Evolutionary conservation across 2,329 filamentous ascomycete species (phyloP), one percentile per base, ranked within the genome.

Genomic region (Monilinia fructicola): DNA sequence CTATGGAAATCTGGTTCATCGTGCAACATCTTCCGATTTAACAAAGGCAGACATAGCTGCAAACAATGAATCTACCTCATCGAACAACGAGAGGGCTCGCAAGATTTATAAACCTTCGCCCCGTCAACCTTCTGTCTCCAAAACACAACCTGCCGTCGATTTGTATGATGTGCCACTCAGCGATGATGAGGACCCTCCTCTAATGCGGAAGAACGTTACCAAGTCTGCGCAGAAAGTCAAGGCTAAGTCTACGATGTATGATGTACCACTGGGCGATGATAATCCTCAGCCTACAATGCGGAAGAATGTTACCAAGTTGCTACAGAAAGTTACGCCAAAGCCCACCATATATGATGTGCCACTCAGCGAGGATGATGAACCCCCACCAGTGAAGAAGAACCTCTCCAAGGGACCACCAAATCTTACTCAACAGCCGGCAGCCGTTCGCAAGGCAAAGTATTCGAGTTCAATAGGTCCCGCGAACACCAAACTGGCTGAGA

Each of bases 141-240:
- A 54, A 46, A 26, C 56, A n/a, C 52, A 55, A 54, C 40, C 50
- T 35, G 54, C 64, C 12, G 53, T 50, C 10, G 61, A 70, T 65
- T 59, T 73, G 4, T 74, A 70, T 56, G 73, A 74, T 69, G 59
- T 73, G 11, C 71, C 73, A 23, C 69, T 68, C n/a, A 71, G 70
- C 61, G 71, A 69, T 38, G 69, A 74, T 18, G 65, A 66, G n/a
- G 58, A 65, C 12, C 46, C 46, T 12, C 64, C 14, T 61, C 26
- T 65, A 31, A 61, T 65, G 64, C 42, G 54, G 35, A 65, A 60
- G 44, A 65, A 65, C 21, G 55, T 53, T 61, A 60, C 54, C 23
- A 65, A 65, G 46, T 46, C 64, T 44, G 18, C 48, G 26, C 64
- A 53, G 42, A 61, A 50, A 50, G 44, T 52, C 4, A 61, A 61